Conservation (phyloP, 129 eudicot species). For the Logfia minima region DNA sequence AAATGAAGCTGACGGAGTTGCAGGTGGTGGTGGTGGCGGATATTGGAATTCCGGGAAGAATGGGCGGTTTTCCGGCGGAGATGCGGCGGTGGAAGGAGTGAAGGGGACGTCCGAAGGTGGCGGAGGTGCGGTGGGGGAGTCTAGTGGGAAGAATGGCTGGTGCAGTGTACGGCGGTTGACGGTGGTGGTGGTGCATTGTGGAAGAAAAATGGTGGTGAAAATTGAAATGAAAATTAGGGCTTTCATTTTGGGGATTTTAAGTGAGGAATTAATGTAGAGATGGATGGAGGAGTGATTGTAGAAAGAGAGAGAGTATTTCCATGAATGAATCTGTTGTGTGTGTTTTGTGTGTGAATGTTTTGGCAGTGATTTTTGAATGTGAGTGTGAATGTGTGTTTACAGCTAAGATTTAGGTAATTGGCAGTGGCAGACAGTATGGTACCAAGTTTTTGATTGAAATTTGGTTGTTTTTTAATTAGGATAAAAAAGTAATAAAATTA, state of each 20-base stretch:
- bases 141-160: slow-evolving; percentile 65
- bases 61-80: slow-evolving; percentile 37
- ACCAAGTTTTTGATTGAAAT: slow-evolving; percentile 18
- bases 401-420: slow-evolving; percentile 39
- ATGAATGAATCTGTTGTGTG: neutral
- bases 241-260: neutral
- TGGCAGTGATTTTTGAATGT: neutral
- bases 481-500: too few relatives aligned
- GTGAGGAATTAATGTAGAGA: neutral
- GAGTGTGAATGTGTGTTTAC: slow-evolving; percentile 26
- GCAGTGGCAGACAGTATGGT: slow-evolving; percentile 26
- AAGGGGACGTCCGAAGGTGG: slow-evolving; percentile 28
- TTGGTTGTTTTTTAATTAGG: neutral
- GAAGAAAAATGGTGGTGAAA: slow-evolving; percentile 14
- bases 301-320: slow-evolving; percentile 34
- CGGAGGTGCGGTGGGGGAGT: slow-evolving; percentile 32
- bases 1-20: slow-evolving; percentile 47
- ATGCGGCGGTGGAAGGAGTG: slow-evolving; percentile 42
- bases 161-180: slow-evolving; percentile 77
- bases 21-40: slow-evolving; percentile 42
- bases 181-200: slow-evolving; percentile 23
- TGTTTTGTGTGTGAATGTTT: slow-evolving; percentile 4
- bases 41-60: slow-evolving; percentile 38
- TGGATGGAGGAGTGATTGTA: neutral
- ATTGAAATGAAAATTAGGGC: neutral